A percentile compares a stretch with the other conserved stretches of the same genome.
phyloP scores from a whole-genome alignment of 2,329 filamentous ascomycete species.

The Pseudonectria buxi region DNA sequence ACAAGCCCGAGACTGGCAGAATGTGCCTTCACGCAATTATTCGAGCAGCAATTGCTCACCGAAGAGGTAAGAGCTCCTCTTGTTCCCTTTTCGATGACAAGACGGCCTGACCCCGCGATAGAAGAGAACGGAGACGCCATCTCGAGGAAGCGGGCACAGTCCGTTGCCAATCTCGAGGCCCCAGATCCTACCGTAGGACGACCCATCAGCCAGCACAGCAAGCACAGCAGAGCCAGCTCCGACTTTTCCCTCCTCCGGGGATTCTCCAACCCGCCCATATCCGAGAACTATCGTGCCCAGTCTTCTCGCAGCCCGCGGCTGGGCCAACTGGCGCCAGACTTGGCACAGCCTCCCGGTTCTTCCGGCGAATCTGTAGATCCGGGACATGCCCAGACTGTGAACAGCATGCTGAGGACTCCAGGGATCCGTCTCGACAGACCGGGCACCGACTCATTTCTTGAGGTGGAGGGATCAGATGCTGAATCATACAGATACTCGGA shows the following conservation, averaged over 20 bases:
- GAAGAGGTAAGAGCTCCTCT: slow-evolving; percentile 56
- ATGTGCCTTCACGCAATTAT: slow-evolving; percentile 71
- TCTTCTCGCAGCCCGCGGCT: slow-evolving; percentile 27
- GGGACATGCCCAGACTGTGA: slow-evolving; percentile 34
- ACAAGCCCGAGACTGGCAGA: slow-evolving; percentile 64
- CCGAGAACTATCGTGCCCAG: slow-evolving; percentile 27
- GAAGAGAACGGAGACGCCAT: slow-evolving; percentile 38
- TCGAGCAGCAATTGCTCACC: slow-evolving; percentile 59
- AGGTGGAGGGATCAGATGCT: slow-evolving; percentile 63
- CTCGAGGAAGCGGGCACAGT: slow-evolving; percentile 51
- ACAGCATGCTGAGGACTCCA: slow-evolving; percentile 43
- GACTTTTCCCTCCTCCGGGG: slow-evolving; percentile 57
- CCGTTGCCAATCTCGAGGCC: slow-evolving; percentile 54
- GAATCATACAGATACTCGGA: slow-evolving; percentile 62
- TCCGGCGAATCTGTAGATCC: slow-evolving; percentile 13
- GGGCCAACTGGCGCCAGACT: slow-evolving; percentile 17
- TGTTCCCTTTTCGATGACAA: neutral
- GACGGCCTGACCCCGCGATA: slow-evolving; percentile 5
- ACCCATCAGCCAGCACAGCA: slow-evolving; percentile 55
- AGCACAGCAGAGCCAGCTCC: slow-evolving; percentile 64
- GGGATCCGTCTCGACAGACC: slow-evolving; percentile 46
- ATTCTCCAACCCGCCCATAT: slow-evolving; percentile 41
- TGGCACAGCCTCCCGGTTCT: slow-evolving; percentile 4
- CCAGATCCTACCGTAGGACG: slow-evolving; percentile 43
- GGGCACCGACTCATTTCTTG: slow-evolving; percentile 51